A percentile compares a stretch with the other conserved stretches of the same genome.
Evolutionary conservation across 2,329 filamentous ascomycete species (phyloP).

Genomic region (Diatrype stigma): DNA sequence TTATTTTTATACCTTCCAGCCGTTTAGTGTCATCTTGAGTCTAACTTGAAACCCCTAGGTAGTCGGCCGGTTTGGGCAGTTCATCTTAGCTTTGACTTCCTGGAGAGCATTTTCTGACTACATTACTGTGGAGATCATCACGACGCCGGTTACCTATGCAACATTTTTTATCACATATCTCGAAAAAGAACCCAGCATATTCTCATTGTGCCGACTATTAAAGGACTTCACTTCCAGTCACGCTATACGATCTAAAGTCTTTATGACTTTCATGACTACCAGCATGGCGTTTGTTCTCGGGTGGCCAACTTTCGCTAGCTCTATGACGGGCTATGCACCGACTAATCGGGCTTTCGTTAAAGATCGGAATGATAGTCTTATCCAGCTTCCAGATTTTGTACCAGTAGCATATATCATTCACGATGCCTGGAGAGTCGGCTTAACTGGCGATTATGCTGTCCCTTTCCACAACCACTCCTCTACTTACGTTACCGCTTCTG

Average conservation of each 20-base stretch:
- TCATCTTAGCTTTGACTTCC: constrained; percentile 17
- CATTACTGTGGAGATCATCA: constrained; percentile 20
- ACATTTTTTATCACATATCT: constrained; percentile 22
- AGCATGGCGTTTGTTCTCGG: constrained; percentile 20
- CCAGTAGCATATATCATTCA: constrained; percentile 18
- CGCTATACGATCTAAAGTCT: constrained; percentile 15
- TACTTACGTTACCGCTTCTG: neutral
- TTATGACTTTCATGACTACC: constrained; percentile 19
- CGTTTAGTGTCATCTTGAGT: too few species aligned
- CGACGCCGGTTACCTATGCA: constrained; percentile 21
- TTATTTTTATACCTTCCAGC: too few species aligned
- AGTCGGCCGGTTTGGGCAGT: too few species aligned
- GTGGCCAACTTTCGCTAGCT: constrained; percentile 24
- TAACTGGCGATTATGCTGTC: constrained; percentile 11
- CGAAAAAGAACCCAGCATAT: constrained; percentile 13
- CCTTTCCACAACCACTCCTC: neutral
- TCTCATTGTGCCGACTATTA: constrained; percentile 11
- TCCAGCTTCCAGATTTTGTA: constrained; percentile 12
- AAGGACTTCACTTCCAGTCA: constrained; percentile 14
- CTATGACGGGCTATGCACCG: constrained; percentile 26
- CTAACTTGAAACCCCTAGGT: too few species aligned
- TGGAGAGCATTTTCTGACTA: constrained; percentile 25
- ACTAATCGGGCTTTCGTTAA: constrained; percentile 17
- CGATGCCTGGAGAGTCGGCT: constrained; percentile 17
- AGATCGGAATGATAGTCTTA: constrained; percentile 9